A percentile compares a stretch with the other conserved stretches of the same genome.
These are phyloP conservation scores for Chlorella sp. DNA, from an alignment of 139 green algal genomes.

Conservation along the genomic window DNA sequence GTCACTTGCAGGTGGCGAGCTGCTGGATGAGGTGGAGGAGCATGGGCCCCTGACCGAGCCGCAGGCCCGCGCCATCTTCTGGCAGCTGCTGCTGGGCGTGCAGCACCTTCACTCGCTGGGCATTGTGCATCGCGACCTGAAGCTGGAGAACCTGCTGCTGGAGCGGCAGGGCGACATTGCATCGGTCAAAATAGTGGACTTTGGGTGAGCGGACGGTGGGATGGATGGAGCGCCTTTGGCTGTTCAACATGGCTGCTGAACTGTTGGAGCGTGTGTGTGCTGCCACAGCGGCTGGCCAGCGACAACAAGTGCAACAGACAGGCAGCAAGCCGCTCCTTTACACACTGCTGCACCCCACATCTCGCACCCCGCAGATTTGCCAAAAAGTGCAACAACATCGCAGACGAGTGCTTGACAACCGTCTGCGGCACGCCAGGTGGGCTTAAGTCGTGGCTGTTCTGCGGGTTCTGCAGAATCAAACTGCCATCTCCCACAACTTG, in stretches of 20 bases:
- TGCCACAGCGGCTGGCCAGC: no score
- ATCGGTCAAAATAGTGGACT: constrained; percentile 82
- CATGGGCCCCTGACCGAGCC: constrained; percentile 79
- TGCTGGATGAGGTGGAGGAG: constrained; percentile 83
- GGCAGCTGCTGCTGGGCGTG: constrained; percentile 82
- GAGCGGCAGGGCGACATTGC: constrained; percentile 68
- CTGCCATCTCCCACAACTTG: no score
- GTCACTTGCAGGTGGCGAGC: constrained; percentile 69
- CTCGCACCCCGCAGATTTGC: no score
- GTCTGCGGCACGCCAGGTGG: constrained; percentile 85
- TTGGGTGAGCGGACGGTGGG: constrained; percentile 64
- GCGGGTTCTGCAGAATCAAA: no score
- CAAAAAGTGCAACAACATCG: constrained; percentile 46
- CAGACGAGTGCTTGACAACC: constrained; percentile 61
- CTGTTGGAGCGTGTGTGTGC: no score
- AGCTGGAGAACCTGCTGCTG: constrained; percentile 96
- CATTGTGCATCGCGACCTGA: constrained; percentile 88
- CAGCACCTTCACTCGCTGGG: constrained; percentile 82
- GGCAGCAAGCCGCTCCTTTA: no score
- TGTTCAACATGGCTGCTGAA: no score
- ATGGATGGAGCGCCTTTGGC: background rate
- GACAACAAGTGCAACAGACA: no score
- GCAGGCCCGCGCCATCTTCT: constrained; percentile 78
- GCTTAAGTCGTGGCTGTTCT: no score
- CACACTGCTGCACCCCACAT: no score